Base-by-base conservation (phyloP, 208 protist species). In the Trichomonas tenax region DNA sequence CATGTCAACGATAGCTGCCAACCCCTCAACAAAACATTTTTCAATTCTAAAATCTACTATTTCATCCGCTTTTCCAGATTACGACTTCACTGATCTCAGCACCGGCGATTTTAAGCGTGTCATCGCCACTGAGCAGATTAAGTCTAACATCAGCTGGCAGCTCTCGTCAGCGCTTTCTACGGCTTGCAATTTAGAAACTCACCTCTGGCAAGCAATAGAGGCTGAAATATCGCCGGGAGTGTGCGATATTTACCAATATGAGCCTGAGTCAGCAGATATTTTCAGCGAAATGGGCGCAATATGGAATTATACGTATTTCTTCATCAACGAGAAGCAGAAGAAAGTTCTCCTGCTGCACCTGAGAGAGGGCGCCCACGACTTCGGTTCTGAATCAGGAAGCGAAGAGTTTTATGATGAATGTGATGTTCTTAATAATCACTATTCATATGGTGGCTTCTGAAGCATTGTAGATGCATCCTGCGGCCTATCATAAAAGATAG, bases 1-100 rank as follows among this genome's bases (percentile, higher is more conserved):
- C 11, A n/a, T 72, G 26, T 26, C 58, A 72, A 72, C 58, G 58
- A 72, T 72, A n/a, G 58, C 58, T 3, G 58, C 58, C 26, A 72
- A 72, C 58, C 58, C 58, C 26, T 72, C 58, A n/a, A 72, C 58
- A 72, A 72, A 89, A 89, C 86, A 93, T 38, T 93, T 44, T 93
- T 34, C 86, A 14, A 51, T 51, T n/a, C 17, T 93, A 93, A 58
- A 48, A 4, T 23, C 86, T 38, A 26, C 86, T 51, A 48, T 93
- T 93, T 93, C 86, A 0, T 51, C 86, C 34, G 86, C 86, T 40
- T 93, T 93, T 93, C 86, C 86, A 38, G 86, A 93, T 93, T 93
- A 48, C 17, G 86, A 93, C 46, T 84, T 84, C 31, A 41, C 81
- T 34, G 34, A 34, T 40, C 34, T 84, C 31, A 17, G 81, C 34